Base-by-base conservation (phyloP, 1,139 yeast genomes). In the Taiozyma sp. region DNA sequence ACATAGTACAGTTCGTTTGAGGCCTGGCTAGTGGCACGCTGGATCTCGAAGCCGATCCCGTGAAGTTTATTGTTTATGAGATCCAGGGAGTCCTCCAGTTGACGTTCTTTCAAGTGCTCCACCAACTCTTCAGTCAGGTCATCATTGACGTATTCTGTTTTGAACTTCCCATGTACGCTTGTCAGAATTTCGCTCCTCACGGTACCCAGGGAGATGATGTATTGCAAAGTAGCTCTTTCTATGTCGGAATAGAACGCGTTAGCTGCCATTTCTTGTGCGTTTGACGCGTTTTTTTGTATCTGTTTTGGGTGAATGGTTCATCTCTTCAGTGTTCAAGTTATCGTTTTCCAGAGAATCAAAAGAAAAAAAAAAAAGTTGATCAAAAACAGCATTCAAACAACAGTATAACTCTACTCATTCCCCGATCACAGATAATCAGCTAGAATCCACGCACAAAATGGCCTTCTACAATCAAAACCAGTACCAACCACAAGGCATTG, bases 151-250 rank as follows among this genome's bases (percentile, higher is more conserved):
- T 40, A 52, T 55, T 59, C 47, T 24, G 38, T 44, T 28, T 38
- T 52, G 28, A 55, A 23, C 44, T 59, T 57, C 10, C 28, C 23
- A 42, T 53, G 55, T 1, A 54, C 49, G 1, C n/a, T 16, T 5
- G 39, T 41, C 9, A 69, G 59, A 9, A 56, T 3, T 12, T 54
- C 55, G 13, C 60, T 60, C n/a, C 50, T 52, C 8, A 64, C 56
- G 1, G 58, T 52, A 47, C 68, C 71, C 30, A 67, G 65, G 0
- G 78, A 64, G 34, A 81, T 66, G 12, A 80, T 57, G 51, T 73
- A 71, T 32, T 82, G 81, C 12, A 80, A 65, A 1, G 79, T 56
- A 1, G 76, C 70, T 27, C 75, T 66, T 54, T 78, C 80, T 2
- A 70, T 57, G 42, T 75, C 78, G 1, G 64, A 48, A 46, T 58